Evolutionary conservation across 805 yeast species (phyloP), one percentile per base, ranked within the genome.

Genomic region (Wickerhamiella hasegawae): DNA sequence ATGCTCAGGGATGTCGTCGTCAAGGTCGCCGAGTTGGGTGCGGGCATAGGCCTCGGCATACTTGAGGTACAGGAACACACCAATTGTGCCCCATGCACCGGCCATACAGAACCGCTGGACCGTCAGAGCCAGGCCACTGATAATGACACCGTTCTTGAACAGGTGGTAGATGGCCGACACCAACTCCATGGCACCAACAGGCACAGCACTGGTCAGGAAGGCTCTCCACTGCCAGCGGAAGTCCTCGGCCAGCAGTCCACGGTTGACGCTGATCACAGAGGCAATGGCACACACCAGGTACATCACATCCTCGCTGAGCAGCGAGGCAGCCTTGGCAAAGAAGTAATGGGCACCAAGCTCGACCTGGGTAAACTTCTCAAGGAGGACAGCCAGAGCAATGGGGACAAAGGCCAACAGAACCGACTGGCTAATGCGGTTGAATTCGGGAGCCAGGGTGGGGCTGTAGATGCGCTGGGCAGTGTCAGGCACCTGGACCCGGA

Each of bases 181-280:
- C 1, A 37, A 4, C 25, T 44, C 42, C 14, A 34, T 16, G 20
- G 31, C 31, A 12, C 37, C 43, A 19, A 47, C 31, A 3, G 52
- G 52, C n/a, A 48, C 33, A 5, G 47, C 47, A 5, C 51, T 51
- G 14, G 52, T 48, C 18, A 48, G 38, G 41, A 48, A 48, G 18
- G 51, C 50, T 17, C 52, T 46, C 52, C 52, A 48, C 25, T 48
- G 52, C 52, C 52, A 48, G 32, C 48, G 48, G 44, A 48, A 47
- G 35, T 48, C 52, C 34, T 47, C 48, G 15, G 47, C 40, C 10
- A 48, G 43, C 35, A 48, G 35, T 2, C 51, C 52, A 18, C 52
- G 48, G 38, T 48, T 48, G 22, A 48, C 52, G 6, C 46, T 40
- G 22, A 48, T 45, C 23, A 48, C 43, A 12, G 51, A 34, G 8